Conservation (phyloP, 352 stramenopile genomes). For the Chrysophaeum taylorii region DNA sequence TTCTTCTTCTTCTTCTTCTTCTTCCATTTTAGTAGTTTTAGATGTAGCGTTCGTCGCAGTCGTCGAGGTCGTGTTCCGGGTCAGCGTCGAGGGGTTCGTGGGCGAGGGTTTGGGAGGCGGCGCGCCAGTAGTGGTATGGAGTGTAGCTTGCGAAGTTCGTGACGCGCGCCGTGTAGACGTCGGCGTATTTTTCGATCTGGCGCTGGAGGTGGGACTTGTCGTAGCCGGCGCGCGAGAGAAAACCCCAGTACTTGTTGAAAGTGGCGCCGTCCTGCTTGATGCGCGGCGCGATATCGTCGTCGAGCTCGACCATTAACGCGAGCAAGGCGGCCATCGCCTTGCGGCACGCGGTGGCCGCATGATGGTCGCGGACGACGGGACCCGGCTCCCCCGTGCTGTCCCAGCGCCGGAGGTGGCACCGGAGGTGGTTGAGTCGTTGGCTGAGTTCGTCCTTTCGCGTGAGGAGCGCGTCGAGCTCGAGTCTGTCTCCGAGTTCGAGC, state of each 20-base stretch:
- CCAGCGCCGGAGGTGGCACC: not conserved
- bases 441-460: not conserved
- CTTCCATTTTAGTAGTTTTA: no score
- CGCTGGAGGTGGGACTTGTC: constrained; percentile 8
- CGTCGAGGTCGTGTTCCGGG: no score
- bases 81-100: not conserved
- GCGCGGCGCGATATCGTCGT: not conserved
- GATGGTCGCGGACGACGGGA: not conserved
- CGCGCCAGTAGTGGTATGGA: constrained; percentile 11
- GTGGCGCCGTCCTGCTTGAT: not conserved
- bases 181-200: constrained; percentile 17
- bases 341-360: not conserved
- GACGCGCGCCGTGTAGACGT: constrained; percentile 2
- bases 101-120: not conserved
- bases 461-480: not conserved
- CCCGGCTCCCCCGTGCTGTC: not conserved
- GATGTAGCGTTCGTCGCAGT: no score
- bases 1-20: no score
- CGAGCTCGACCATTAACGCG: not conserved
- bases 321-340: not conserved
- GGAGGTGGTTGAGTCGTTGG: not conserved
- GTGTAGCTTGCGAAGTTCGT: constrained; percentile 4
- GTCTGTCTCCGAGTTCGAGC: not conserved
- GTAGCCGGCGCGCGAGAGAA: constrained; percentile 3
- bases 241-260: constrained; percentile 13